phyloP scores from a whole-genome alignment of 2,329 filamentous ascomycete genomes.

The Biscogniauxia marginata region DNA sequence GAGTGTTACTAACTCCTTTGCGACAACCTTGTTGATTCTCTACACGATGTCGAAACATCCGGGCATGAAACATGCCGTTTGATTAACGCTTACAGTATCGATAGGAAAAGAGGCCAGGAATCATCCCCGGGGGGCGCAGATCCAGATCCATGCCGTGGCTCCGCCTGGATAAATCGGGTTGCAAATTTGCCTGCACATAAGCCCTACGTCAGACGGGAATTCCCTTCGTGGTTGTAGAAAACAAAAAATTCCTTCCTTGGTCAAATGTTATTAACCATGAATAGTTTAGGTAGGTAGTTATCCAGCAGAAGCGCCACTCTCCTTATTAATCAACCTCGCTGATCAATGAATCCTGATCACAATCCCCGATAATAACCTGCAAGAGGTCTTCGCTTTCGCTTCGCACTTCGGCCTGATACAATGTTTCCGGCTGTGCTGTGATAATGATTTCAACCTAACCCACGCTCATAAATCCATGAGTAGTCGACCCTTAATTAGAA shows the following conservation, averaged over 20 bases:
- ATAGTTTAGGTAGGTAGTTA: too few species aligned
- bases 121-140: not conserved
- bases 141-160: not conserved
- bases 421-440: too few species aligned
- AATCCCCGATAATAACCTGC: too few species aligned
- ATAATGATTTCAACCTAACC: too few species aligned
- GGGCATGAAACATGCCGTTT: not conserved
- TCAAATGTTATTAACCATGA: too few species aligned
- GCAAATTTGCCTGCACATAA: not conserved
- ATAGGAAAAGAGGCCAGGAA: not conserved
- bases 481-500: too few species aligned
- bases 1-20: not conserved
- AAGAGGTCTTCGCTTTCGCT: too few species aligned
- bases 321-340: not conserved
- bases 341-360: too few species aligned
- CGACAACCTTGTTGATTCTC: not conserved
- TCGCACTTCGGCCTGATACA: too few species aligned
- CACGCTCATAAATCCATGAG: too few species aligned
- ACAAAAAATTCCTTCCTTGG: too few species aligned
- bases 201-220: not conserved
- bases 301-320: not conserved
- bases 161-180: not conserved
- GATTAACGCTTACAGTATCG: not conserved
- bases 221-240: not conserved
- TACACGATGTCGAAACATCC: not conserved